Evolutionary conservation across 345 rosid genomes (phyloP).

Genomic region (Acer campestre): DNA sequence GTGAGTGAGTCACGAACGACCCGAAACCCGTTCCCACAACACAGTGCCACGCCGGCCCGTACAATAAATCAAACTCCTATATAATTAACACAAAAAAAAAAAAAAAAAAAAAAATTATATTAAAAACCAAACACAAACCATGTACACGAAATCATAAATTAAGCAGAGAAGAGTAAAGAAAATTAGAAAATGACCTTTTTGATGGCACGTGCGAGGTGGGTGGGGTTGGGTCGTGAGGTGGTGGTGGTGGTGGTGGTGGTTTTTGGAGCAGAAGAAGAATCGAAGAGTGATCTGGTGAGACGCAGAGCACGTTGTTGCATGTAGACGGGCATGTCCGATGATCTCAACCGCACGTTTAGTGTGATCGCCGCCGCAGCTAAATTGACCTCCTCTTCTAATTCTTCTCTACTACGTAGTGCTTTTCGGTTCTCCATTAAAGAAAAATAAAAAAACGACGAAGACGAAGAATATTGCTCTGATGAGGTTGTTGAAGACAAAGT

Average conservation of each 20-base stretch:
- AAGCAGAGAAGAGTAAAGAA: too few relatives aligned
- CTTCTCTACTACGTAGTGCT: neutral
- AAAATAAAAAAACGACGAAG: neutral
- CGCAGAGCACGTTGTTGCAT: slow-evolving; percentile 50
- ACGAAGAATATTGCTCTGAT: neutral
- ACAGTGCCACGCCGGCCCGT: slow-evolving; percentile 54
- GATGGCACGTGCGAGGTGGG: slow-evolving; percentile 45
- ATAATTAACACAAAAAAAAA: too few relatives aligned
- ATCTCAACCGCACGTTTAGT: slow-evolving; percentile 38
- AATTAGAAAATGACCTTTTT: slow-evolving; percentile 31
- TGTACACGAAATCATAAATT: too few relatives aligned
- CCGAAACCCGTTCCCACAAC: slow-evolving; percentile 52
- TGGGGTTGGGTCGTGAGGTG: slow-evolving; percentile 19
- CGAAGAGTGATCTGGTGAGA: slow-evolving; percentile 32
- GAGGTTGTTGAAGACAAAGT: neutral
- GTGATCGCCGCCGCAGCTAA: slow-evolving; percentile 42
- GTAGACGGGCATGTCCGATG: slow-evolving; percentile 43
- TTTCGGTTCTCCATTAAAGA: slow-evolving; percentile 8
- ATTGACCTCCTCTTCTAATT: slow-evolving; percentile 27
- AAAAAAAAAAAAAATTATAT: too few relatives aligned
- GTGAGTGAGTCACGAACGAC: slow-evolving; percentile 45
- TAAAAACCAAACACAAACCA: too few relatives aligned
- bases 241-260: neutral
- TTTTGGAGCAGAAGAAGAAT: slow-evolving; percentile 29
- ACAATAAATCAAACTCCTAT: slow-evolving; percentile 40